These are phyloP conservation scores for Microbotryum violaceum DNA, from an alignment of 1,284 basidiomycete genomes.

Conservation along the genomic window DNA sequence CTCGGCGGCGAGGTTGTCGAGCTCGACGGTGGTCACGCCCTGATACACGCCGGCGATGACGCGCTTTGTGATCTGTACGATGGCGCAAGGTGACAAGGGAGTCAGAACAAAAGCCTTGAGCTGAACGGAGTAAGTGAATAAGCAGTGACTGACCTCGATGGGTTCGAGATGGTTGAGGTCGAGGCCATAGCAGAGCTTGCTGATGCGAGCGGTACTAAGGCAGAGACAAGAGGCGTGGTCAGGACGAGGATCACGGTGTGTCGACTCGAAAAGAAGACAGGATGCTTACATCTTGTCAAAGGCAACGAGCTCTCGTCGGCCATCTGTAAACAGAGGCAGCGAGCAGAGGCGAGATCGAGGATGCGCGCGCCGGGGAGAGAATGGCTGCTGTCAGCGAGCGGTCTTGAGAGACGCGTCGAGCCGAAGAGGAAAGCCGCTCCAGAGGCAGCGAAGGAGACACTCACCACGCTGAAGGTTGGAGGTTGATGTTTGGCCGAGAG, in stretches of 20 bases:
- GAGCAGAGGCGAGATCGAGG: not conserved
- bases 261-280: not conserved
- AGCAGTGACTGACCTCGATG: conserved; percentile 59
- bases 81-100: not conserved
- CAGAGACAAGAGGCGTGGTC: not conserved
- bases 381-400: not conserved
- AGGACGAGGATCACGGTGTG: not conserved
- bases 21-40: conserved; percentile 93
- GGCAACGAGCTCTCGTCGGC: conserved; percentile 75
- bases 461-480: conserved; percentile 18
- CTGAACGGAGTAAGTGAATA: too few species aligned
- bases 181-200: conserved; percentile 94
- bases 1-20: conserved; percentile 56
- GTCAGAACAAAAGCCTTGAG: not conserved
- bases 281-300: conserved; percentile 67
- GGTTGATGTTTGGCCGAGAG: too few species aligned
- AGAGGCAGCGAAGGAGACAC: not conserved
- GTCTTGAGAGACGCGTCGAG: not conserved
- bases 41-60: conserved; percentile 84
- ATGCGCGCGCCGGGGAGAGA: not conserved
- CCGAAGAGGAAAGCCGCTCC: not conserved
- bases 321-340: conserved; percentile 37
- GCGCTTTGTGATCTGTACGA: conserved; percentile 71
- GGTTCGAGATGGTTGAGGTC: conserved; percentile 90
- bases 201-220: conserved; percentile 57